phyloP scores from a whole-genome alignment of 2,329 filamentous ascomycete species.

The Diaporthe citrichinensis region DNA sequence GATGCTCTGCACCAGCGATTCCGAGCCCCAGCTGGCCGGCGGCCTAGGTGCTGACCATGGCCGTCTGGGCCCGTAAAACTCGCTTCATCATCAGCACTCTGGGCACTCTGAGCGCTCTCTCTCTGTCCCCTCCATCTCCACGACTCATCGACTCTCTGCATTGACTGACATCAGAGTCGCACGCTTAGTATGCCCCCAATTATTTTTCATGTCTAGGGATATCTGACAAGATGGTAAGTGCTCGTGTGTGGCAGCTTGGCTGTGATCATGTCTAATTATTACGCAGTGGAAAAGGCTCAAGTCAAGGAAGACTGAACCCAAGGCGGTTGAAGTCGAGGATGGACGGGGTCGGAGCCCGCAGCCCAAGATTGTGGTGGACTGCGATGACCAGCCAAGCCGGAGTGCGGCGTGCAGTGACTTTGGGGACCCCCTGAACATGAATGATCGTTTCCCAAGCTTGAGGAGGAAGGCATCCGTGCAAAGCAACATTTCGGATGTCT shows the following conservation, averaged over 20 bases:
- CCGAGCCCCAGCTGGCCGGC: neutral
- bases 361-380: slow-evolving; percentile 27
- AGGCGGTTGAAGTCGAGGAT: neutral
- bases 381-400: neutral
- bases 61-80: slow-evolving; percentile 25
- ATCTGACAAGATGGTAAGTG: slow-evolving; percentile 28
- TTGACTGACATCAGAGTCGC: neutral
- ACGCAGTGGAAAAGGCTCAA: slow-evolving; percentile 27
- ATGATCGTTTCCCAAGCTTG: slow-evolving; percentile 15
- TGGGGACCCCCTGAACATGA: slow-evolving; percentile 30
- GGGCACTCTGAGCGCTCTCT: neutral
- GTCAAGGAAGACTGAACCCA: slow-evolving; percentile 27
- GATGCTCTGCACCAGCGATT: neutral
- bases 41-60: slow-evolving; percentile 5
- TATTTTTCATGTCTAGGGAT: neutral
- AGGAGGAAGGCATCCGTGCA: slow-evolving; percentile 29
- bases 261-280: neutral
- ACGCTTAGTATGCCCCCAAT: neutral
- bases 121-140: slow-evolving; percentile 4
- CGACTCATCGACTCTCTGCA: neutral
- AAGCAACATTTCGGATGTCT: slow-evolving; percentile 31
- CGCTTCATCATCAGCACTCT: slow-evolving; percentile 17
- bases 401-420: slow-evolving; percentile 19
- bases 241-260: neutral
- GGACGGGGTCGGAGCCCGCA: slow-evolving; percentile 11